Percentiles rank a stretch among this genome's conserved stretches.
Evolutionary conservation across 768 basidiomycete species (phyloP).

Genomic region (Psilocybe subaeruginosa): DNA sequence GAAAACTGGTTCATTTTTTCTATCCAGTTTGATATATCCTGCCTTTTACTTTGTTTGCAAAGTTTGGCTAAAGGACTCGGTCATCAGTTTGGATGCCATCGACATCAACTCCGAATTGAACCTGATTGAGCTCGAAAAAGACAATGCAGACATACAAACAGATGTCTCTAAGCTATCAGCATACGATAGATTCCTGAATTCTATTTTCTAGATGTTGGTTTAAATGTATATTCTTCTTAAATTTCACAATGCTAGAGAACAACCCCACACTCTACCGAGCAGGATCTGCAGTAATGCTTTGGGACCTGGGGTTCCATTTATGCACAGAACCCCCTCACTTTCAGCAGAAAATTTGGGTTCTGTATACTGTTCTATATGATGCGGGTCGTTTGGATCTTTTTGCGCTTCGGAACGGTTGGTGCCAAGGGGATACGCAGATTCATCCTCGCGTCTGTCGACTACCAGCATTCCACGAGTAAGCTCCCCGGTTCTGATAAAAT

Average conservation of each 20-base stretch:
- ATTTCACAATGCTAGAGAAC: conserved; percentile 17
- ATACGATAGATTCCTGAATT: conserved; percentile 27
- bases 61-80: conserved; percentile 23
- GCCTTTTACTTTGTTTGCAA: conserved; percentile 29
- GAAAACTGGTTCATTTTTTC: not conserved
- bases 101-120: conserved; percentile 27
- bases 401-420: conserved; percentile 68
- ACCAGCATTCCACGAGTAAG: conserved; percentile 88
- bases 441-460: conserved; percentile 72
- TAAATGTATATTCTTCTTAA: not conserved
- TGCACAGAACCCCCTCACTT: conserved; percentile 41
- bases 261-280: conserved; percentile 60
- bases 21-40: conserved; percentile 28
- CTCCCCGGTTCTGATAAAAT: conserved; percentile 62
- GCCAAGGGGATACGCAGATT: conserved; percentile 66
- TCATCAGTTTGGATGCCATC: conserved; percentile 23
- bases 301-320: conserved; percentile 70
- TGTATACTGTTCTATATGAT: not conserved
- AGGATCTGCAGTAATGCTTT: conserved; percentile 49
- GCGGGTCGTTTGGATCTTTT: conserved; percentile 18
- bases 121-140: conserved; percentile 20
- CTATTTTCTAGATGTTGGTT: conserved; percentile 18
- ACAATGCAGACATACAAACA: not conserved
- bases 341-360: not conserved
- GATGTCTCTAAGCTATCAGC: not conserved